These are phyloP conservation scores for Lipomyces yamadae DNA, from an alignment of 805 yeast species.

Conservation along the genomic window DNA sequence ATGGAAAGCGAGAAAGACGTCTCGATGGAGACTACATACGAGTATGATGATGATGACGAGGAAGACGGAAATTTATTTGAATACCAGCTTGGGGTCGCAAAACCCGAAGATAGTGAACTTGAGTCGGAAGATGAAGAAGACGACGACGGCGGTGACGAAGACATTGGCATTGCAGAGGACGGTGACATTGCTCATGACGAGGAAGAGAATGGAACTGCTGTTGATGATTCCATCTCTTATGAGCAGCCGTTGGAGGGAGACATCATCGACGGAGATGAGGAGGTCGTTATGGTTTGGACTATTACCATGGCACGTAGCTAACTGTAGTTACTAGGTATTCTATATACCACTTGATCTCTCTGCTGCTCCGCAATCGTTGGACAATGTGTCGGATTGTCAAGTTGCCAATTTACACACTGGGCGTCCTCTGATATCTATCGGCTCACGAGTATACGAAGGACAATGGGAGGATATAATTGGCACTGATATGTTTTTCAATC, in stretches of 20 bases:
- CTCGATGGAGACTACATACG: conserved; percentile 16
- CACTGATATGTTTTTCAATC: conserved; percentile 32
- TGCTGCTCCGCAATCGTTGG: conserved; percentile 24
- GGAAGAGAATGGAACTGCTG: not conserved
- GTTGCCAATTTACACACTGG: conserved; percentile 24
- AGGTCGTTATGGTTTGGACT: not conserved
- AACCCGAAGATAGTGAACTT: conserved; percentile 14
- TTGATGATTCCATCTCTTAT: not conserved
- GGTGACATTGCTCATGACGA: conserved; percentile 1
- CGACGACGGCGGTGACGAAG: conserved; percentile 18
- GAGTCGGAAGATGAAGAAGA: conserved; percentile 15
- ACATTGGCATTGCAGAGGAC: conserved; percentile 21
- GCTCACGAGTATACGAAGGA: conserved; percentile 34
- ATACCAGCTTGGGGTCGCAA: conserved; percentile 10
- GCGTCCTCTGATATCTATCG: conserved; percentile 29
- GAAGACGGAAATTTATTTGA: conserved; percentile 13
- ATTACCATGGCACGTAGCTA: not conserved
- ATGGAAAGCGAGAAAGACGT: conserved; percentile 5
- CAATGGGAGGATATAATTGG: conserved; percentile 34
- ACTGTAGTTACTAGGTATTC: conserved; percentile 14
- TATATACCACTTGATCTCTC: conserved; percentile 32
- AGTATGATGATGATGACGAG: conserved; percentile 20
- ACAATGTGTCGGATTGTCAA: conserved; percentile 16
- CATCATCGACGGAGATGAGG: conserved; percentile 13
- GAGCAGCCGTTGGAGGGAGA: conserved; percentile 1